Base-by-base conservation (phyloP, 2,329 filamentous ascomycete species). In the Diaporthe batatas region DNA sequence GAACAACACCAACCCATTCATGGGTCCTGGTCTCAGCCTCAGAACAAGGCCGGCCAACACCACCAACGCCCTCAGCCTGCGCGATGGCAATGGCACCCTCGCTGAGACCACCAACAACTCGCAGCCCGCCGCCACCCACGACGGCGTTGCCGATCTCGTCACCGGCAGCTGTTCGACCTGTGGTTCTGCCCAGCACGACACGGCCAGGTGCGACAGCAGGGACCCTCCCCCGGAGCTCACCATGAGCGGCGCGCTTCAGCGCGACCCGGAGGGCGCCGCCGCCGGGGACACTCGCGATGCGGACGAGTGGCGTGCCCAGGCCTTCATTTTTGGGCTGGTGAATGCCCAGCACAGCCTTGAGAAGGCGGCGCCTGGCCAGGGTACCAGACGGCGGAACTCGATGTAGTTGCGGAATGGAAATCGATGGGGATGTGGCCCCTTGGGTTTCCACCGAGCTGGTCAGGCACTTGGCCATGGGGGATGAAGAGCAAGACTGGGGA, bases 161-260 rank as follows among this genome's bases (percentile, higher is more conserved):
- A 10, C 0, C 8, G 68, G 68, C 11, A 32, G 55, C 18, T 70
- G 68, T 18, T 59, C 54, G 44, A 70, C 47, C 32, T 70, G 68
- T 18, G 55, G 55, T 44, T 70, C 68, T 1, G 0, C 2, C 7
- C 32, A 70, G 44, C 68, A 70, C 16, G 55, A 14, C 6, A 59
- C 55, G 2, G 44, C 53, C 29, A 36, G 53, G 42, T 70, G 68
- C 5, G 68, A 59, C n/a, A 29, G 36, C 2, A 29, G 51, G n/a
- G 14, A n/a, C 2, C 29, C 10, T 23, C 25, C 47, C 10, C 10
- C 42, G 7, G 18, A 6, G 42, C 42, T 32, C 44, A 32, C 62
- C 55, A 70, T 70, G 68, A 49, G 54, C 23, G 47, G 54, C 34
- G 68, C 68, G 0, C 25, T 70, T 23, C 68, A 25, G 16, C 11